These are phyloP conservation scores for Vitis riparia DNA, from an alignment of 164 flowering plant species.

Conservation along the genomic window DNA sequence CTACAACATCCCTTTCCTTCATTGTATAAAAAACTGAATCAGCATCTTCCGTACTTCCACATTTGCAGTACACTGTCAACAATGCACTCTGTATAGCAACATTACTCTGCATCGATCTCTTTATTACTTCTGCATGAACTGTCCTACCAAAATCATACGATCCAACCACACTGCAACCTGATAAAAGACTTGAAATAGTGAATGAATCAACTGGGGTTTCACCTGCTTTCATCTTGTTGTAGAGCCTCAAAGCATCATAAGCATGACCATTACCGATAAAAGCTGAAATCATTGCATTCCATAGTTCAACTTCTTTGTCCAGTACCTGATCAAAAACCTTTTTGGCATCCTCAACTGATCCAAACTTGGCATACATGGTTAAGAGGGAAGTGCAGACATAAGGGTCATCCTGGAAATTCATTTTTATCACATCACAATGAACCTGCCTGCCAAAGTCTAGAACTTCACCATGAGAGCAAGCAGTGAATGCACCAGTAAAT, in stretches of 20 bases:
- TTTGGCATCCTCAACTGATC: constrained; percentile 33
- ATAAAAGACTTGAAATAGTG: constrained; percentile 41
- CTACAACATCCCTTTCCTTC: constrained; percentile 41
- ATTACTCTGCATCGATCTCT: constrained; percentile 36
- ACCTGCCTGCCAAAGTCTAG: constrained; percentile 41
- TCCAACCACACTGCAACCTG: constrained; percentile 33
- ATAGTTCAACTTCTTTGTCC: constrained; percentile 35
- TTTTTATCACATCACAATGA: constrained; percentile 51
- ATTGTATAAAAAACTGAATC: constrained; percentile 31
- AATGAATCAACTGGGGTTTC: constrained; percentile 32
- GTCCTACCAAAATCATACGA: constrained; percentile 40
- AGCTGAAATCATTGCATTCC: constrained; percentile 64
- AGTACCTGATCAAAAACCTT: constrained; percentile 26
- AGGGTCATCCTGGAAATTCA: constrained; percentile 42
- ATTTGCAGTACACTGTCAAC: constrained; percentile 55
- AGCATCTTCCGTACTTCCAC: constrained; percentile 41
- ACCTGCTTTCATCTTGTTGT: constrained; percentile 30
- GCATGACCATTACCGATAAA: constrained; percentile 26
- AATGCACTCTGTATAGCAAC: constrained; percentile 47
- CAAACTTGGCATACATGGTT: constrained; percentile 52
- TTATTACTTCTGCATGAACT: constrained; percentile 50
- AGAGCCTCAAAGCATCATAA: constrained; percentile 39
- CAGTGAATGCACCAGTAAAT: constrained; percentile 43
- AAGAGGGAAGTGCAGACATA: constrained; percentile 54
- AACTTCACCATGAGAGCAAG: constrained; percentile 41